phyloP scores from a whole-genome alignment of 371 early-diverging fungal genomes.

The Saksenaea oblongispora region DNA sequence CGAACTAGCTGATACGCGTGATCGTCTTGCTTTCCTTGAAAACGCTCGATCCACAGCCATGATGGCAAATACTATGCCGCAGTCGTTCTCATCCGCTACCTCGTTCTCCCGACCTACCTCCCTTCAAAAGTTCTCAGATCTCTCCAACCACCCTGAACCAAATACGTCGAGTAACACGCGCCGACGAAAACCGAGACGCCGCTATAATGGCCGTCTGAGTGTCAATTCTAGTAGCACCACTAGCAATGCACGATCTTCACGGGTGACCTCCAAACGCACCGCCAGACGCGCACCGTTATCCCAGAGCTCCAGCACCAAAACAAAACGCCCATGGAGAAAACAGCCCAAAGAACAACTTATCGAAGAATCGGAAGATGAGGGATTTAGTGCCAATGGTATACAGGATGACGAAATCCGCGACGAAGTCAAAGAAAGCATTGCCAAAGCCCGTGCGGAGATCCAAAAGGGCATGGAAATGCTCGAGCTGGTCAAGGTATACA shows the following conservation, averaged over 20 bases:
- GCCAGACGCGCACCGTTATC: conserved; percentile 23
- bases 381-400: background rate
- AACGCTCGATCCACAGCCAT: conserved; percentile 14
- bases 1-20: conserved; percentile 37
- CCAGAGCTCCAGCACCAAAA: conserved; percentile 19
- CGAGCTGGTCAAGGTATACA: conserved; percentile 38
- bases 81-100: background rate
- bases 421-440: conserved; percentile 48
- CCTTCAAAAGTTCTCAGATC: conserved; percentile 3
- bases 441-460: conserved; percentile 58
- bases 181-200: conserved; percentile 1
- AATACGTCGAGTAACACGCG: background rate
- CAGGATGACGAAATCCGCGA: conserved; percentile 20
- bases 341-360: background rate
- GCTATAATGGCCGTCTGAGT: background rate
- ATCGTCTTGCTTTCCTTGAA: conserved; percentile 26
- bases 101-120: background rate
- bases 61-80: conserved; percentile 12
- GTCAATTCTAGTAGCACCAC: conserved; percentile 5
- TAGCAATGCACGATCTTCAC: conserved; percentile 6
- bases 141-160: background rate
- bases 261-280: conserved; percentile 1
- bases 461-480: conserved; percentile 50
- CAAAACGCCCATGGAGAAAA: conserved; percentile 5
- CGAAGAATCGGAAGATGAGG: conserved; percentile 6